These are phyloP conservation scores for Plantago rigida DNA, from an alignment of 305 asterid species.

Conservation along the genomic window DNA sequence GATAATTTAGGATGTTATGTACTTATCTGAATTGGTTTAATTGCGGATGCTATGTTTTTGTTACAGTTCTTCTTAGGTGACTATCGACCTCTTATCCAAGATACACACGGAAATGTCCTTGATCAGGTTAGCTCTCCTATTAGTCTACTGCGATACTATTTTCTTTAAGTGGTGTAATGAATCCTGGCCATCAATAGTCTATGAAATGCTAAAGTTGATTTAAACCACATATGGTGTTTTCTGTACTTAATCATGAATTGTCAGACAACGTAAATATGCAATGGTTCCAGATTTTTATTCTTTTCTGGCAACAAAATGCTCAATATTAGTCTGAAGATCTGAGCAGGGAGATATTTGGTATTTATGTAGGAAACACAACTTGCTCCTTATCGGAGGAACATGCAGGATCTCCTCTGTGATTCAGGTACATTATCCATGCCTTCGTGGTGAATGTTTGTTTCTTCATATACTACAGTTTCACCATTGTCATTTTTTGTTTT, in stretches of 20 bases:
- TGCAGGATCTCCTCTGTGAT: constrained; percentile 97
- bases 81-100: constrained; percentile 90
- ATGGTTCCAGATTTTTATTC: not conserved
- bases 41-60: constrained; percentile 32
- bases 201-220: not conserved
- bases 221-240: not conserved
- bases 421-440: constrained; percentile 49
- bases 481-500: constrained; percentile 24
- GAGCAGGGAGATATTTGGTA: constrained; percentile 17
- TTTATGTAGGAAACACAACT: constrained; percentile 81
- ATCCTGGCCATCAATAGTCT: not conserved
- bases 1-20: constrained; percentile 15
- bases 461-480: constrained; percentile 8
- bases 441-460: constrained; percentile 15
- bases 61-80: constrained; percentile 91
- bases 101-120: constrained; percentile 85
- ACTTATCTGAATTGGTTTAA: constrained; percentile 21
- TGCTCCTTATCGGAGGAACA: constrained; percentile 84
- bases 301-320: constrained; percentile 4
- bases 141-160: not conserved
- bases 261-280: not conserved
- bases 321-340: constrained; percentile 18
- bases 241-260: not conserved
- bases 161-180: not conserved
- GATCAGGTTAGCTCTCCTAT: constrained; percentile 55